Conservation (phyloP, 331 rosid genomes). For the Quercus lobata region DNA sequence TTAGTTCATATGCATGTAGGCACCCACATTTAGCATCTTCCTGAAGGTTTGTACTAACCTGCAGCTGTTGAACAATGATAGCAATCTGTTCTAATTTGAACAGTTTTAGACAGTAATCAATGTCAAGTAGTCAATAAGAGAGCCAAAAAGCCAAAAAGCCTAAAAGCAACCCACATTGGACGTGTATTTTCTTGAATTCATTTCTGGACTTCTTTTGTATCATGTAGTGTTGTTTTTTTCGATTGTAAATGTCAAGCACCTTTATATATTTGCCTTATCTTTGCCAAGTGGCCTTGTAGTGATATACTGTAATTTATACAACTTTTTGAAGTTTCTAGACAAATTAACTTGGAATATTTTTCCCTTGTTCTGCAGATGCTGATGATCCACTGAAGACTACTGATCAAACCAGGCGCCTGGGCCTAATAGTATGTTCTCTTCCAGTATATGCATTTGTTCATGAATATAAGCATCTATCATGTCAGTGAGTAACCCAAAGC, state of each 20-base stretch:
- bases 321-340: background rate
- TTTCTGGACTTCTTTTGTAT: background rate
- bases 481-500: background rate
- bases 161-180: background rate
- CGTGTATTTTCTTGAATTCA: background rate
- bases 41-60: background rate
- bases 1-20: background rate
- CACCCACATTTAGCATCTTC: background rate
- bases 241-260: background rate
- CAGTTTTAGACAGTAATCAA: background rate
- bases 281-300: background rate
- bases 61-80: background rate
- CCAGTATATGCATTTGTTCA: background rate
- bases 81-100: background rate
- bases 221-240: background rate
- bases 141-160: background rate
- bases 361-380: constrained; percentile 44
- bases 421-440: constrained; percentile 70
- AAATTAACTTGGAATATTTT: background rate
- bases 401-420: constrained; percentile 75
- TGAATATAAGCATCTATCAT: background rate
- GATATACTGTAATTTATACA: background rate
- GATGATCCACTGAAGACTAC: constrained; percentile 91
- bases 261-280: background rate
- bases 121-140: background rate